Percentiles rank a stretch among this genome's conserved stretches.
Evolutionary conservation across 495 filamentous ascomycete species (phyloP).

Genomic region (Penicillium soppii): DNA sequence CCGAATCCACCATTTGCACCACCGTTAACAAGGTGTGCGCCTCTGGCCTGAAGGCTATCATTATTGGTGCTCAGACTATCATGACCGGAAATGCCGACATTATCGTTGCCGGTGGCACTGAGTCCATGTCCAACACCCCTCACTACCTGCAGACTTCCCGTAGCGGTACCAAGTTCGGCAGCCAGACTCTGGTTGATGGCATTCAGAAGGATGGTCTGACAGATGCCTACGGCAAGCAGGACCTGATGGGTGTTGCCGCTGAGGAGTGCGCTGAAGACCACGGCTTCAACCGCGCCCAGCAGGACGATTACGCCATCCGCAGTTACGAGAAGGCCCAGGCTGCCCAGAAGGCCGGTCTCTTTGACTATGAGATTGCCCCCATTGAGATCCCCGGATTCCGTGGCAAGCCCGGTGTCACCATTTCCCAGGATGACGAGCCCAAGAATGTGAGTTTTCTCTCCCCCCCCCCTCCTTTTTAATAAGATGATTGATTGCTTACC

Average conservation of each 20-base stretch:
- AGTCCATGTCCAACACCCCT: conserved; percentile 98
- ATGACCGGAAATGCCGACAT: conserved; percentile 89
- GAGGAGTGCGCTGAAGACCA: conserved; percentile 92
- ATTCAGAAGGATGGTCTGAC: conserved; percentile 89
- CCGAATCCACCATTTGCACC: conserved; percentile 76
- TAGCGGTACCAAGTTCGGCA: conserved; percentile 84
- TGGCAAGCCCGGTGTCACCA: conserved; percentile 79
- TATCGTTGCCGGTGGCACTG: conserved; percentile 88
- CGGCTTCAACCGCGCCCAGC: conserved; percentile 72
- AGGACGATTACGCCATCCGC: conserved; percentile 91
- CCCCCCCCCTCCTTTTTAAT: not conserved
- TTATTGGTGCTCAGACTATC: conserved; percentile 93
- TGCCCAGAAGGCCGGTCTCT: conserved; percentile 74
- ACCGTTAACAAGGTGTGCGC: conserved; percentile 99
- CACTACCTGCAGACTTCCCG: conserved; percentile 89
- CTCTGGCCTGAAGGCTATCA: conserved; percentile 88
- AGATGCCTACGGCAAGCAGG: conserved; percentile 83
- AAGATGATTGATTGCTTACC: not conserved
- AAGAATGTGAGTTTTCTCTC: conserved; percentile 63
- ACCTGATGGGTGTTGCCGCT: conserved; percentile 90
- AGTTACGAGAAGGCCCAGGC: conserved; percentile 88
- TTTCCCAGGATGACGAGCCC: conserved; percentile 90
- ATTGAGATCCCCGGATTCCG: conserved; percentile 84
- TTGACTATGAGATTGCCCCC: conserved; percentile 83
- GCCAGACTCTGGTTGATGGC: conserved; percentile 82